Percentiles rank a stretch among this genome's conserved stretches.
Conservation (phyloP, 345 rosid genomes). For the Hibiscus tridactylites region DNA sequence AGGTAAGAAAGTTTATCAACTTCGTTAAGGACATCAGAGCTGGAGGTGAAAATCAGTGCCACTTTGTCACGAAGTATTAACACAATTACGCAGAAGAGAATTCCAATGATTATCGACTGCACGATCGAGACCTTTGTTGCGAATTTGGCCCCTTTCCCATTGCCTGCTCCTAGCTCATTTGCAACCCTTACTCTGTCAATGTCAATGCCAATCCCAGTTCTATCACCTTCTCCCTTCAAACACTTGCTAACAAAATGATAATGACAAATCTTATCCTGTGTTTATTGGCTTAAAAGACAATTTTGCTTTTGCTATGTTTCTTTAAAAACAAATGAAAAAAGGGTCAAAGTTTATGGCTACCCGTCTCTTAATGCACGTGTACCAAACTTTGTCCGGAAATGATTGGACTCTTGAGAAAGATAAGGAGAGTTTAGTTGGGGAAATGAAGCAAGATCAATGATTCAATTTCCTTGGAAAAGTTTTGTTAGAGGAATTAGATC, state of each 20-base stretch:
- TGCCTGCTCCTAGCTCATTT: conserved; percentile 42
- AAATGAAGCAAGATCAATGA: too few relatives aligned
- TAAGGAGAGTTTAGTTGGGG: too few relatives aligned
- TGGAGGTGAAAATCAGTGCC: conserved; percentile 32
- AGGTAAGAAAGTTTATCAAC: conserved; percentile 25
- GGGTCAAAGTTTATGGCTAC: background rate
- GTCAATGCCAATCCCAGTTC: background rate
- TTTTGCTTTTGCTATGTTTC: background rate
- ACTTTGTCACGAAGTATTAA: conserved; percentile 21
- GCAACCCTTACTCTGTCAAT: conserved; percentile 39
- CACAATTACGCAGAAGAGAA: conserved; percentile 24
- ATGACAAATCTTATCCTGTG: background rate
- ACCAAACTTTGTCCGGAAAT: background rate
- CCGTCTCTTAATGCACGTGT: background rate
- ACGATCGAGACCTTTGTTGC: conserved; percentile 25
- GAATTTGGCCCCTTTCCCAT: conserved; percentile 33
- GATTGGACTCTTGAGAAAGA: background rate
- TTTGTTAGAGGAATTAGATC: too few relatives aligned
- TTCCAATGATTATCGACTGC: conserved; percentile 30
- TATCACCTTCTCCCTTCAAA: too few relatives aligned
- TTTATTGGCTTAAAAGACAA: background rate
- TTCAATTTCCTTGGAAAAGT: too few relatives aligned
- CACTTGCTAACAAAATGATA: too few relatives aligned
- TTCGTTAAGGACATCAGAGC: conserved; percentile 21
- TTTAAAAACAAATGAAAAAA: background rate